Base-by-base conservation (phyloP, 306 rosid species). In the Castanea crenata region DNA sequence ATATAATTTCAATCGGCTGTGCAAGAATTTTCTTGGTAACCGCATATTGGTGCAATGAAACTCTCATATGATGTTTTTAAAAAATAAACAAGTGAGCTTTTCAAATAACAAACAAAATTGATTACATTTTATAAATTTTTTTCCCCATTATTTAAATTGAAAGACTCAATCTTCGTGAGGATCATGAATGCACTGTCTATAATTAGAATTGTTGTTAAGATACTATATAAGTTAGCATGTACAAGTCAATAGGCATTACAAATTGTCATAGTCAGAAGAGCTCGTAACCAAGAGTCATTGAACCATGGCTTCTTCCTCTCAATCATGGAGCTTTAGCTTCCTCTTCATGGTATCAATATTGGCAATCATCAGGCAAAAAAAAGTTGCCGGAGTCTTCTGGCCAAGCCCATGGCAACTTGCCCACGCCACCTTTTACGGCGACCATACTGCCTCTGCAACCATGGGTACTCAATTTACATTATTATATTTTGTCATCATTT, bases 401-500 rank as follows among this genome's bases (percentile, higher is more conserved):
- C 94, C 98, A 5, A 95, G 94, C 57, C 84, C 63, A 10, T 94
- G 99, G 97, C 29, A 77, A 18, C 80, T 76, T 23, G 97, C 97
- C 35, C 91, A 90, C 54, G 97, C 99, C 59, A 95, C 99, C 1
- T 95, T 95, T 78, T 91, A 95, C 31, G 99, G 99, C 6, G 98
- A 95, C 29, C 98, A 95, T 58, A 85, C 99, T 18, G 97, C 97
- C 71, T 79, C 90, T 4, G 93, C 74, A 0, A 92, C 99, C 6
- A 84, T 95, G 99, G 98, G 99, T 92, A 86, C 20, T 80, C 62
- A 51, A 75, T 35, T 69, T 10, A 69, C 51, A 1, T 82, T 3
- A 38, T 29, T 32, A 4, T 67, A 4, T 59, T 52, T 58, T 20
- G 10, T 57, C 11, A 19, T 20, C 16, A 49, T 57, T 57, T 20